Evolutionary conservation across 768 basidiomycete species (phyloP).

Genomic region (Coprinopsis cinerea): DNA sequence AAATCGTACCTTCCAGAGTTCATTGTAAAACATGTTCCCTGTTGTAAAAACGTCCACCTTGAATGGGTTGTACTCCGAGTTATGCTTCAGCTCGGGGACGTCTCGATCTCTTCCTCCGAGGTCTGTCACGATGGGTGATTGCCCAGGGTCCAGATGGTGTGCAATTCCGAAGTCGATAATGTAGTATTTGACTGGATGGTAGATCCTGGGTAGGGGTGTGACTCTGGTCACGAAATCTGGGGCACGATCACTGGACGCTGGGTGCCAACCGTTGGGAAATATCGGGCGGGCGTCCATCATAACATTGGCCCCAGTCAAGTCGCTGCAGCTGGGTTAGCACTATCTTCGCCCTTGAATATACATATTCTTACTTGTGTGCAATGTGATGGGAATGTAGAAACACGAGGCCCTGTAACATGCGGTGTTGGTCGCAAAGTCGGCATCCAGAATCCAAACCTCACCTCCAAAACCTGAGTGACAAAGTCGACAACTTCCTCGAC

Average conservation of each 20-base stretch:
- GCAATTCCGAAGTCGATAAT: constrained; percentile 30
- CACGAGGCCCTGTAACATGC: constrained; percentile 19
- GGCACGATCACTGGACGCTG: constrained; percentile 23
- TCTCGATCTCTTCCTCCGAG: constrained; percentile 21
- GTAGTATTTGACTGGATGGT: constrained; percentile 31
- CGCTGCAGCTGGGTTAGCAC: constrained; percentile 13
- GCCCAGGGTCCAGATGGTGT: background rate
- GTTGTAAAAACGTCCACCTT: constrained; percentile 26
- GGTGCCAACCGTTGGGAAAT: constrained; percentile 29
- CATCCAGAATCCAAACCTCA: constrained; percentile 1
- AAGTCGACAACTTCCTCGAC: constrained; percentile 26
- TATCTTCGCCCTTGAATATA: background rate
- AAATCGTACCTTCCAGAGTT: constrained; percentile 19
- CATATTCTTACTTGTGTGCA: constrained; percentile 23
- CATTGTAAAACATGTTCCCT: constrained; percentile 22
- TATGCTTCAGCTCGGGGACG: constrained; percentile 13
- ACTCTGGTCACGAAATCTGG: constrained; percentile 25
- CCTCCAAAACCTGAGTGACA: constrained; percentile 20
- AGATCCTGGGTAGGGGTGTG: constrained; percentile 24
- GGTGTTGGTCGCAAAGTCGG: constrained; percentile 2
- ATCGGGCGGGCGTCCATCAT: constrained; percentile 32
- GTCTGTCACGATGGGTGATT: constrained; percentile 15
- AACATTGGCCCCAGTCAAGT: constrained; percentile 27
- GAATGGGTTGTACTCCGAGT: constrained; percentile 21
- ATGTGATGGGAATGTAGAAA: constrained; percentile 27